Evolutionary conservation across 2,329 filamentous ascomycete genomes (phyloP), one percentile per base, ranked within the genome.

Genomic region (Lasiodiplodia sp.): DNA sequence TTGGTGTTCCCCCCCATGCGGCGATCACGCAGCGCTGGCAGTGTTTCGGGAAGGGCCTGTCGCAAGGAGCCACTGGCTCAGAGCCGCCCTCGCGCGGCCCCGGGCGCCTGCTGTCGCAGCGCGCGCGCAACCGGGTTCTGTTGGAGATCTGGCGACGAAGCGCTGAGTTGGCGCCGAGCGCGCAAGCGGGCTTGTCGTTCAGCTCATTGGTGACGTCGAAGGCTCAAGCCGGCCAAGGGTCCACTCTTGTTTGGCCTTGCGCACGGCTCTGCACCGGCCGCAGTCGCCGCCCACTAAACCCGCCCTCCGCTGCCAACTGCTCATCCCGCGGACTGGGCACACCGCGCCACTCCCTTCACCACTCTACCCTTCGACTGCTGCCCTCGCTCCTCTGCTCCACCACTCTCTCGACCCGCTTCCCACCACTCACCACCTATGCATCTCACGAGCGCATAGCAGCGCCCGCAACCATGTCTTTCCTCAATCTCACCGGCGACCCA

Each of bases 231-330:
- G 21, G 58, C 25, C 40, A 25, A 63, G 47, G 60, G 47, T 23
- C 60, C 47, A 51, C 60, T 52, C 60, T 64, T 64, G 60, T 64
- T 64, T 64, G 44, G 44, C n/a, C 23, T 44, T 21, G 38, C 52
- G 60, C 60, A 64, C 47, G 44, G 58, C 47, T 28, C 25, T 28
- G 58, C 44, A 16, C 16, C 28, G 44, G 23, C 31, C 5, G 60
- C 60, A 49, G 44, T 64, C 44, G 60, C 60, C 60, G 51, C 60
- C 51, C 28, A 18, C n/a, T 14, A 47, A 16, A 1, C 28, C 44
- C 44, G 28, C 25, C 16, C 4, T 23, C 40, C 23, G 8, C 23
- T 18, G 11, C 18, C 44, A 47, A 10, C 44, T 21, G 44, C 44
- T 40, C 38, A 16, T 40, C 37, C 21, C 3, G 25, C 52, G 18